Evolutionary conservation across 495 filamentous ascomycete genomes (phyloP), one percentile per base, ranked within the genome.

Genomic region (Talaromyces wortmannii): DNA sequence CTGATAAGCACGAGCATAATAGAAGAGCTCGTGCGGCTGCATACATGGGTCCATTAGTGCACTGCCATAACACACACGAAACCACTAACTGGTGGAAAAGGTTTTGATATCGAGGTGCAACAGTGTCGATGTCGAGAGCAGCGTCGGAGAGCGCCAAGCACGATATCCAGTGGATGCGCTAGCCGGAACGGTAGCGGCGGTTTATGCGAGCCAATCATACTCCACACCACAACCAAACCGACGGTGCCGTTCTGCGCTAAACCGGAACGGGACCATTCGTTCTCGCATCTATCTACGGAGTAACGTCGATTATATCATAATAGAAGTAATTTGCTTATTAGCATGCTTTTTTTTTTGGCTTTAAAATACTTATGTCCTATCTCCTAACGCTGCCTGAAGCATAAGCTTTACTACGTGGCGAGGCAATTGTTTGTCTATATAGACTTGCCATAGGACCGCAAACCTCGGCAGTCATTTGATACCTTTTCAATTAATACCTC

Each of bases 1-100:
- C 29, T 57, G 42, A 50, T 72, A 61, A 5, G 48, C 50, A 6
- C 53, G 31, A 5, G 42, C 32, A 51, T 63, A 62, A 31, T 67
- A 58, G 46, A 68, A 57, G 31, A 69, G 29, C 30, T 67, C 40
- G 6, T 16, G 5, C 55, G 31, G 30, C 1, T 13, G 33, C 7
- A 50, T 15, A 50, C 2, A 13, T 40, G 13, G 36, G 36, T 8
- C 36, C 36, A 13, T 10, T 40, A n/a, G n/a, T 8, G 2, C 5
- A 40, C 8, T 40, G 36, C 2, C 4, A 1, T 23, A 23, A 4
- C 23, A 23, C 23, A 23, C 23, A 23, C 23, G 23, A 23, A 4
- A 23, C 23, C 23, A 23, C 23, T 23, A 4, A 23, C 23, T 23
- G 23, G 23, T 23, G 23, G 23, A 23, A 23, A 23, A 23, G 23